Conservation (phyloP, 2,329 filamentous ascomycete species). For the Leptosphaerulina australis region DNA sequence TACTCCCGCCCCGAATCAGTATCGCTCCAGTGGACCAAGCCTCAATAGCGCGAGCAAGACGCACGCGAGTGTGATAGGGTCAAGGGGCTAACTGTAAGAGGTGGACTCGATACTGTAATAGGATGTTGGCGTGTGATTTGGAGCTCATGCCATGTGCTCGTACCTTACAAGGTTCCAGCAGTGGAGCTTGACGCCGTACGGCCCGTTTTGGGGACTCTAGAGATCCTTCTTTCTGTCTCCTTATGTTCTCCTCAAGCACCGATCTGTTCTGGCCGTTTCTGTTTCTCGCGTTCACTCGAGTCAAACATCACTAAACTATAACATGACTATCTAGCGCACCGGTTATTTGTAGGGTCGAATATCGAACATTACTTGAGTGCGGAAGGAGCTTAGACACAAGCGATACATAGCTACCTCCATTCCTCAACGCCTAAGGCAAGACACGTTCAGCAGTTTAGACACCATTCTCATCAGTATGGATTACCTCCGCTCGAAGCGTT, state of each 20-base stretch:
- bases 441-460: slow-evolving; percentile 1
- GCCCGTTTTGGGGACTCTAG: slow-evolving; percentile 7
- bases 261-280: slow-evolving; percentile 10
- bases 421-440: slow-evolving; percentile 8
- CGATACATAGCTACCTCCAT: slow-evolving; percentile 1
- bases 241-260: slow-evolving; percentile 11
- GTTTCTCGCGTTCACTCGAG: slow-evolving; percentile 10
- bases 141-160: slow-evolving; percentile 27
- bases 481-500: slow-evolving; percentile 32
- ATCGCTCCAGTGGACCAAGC: slow-evolving; percentile 7
- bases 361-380: slow-evolving; percentile 14
- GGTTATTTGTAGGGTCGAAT: slow-evolving; percentile 7
- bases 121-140: slow-evolving; percentile 28
- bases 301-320: slow-evolving; percentile 10
- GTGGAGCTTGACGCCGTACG: slow-evolving; percentile 14
- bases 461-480: slow-evolving; percentile 31
- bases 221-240: slow-evolving; percentile 9
- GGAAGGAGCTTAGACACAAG: slow-evolving; percentile 12
- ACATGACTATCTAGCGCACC: slow-evolving; percentile 18
- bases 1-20: slow-evolving; percentile 18
- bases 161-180: slow-evolving; percentile 11
- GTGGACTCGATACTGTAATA: slow-evolving; percentile 14
- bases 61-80: slow-evolving; percentile 10
- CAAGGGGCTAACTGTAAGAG: slow-evolving; percentile 16
- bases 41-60: slow-evolving; percentile 16